Evolutionary conservation across 352 stramenopile genomes (phyloP).

Genomic region (Pythium brachiatum): DNA sequence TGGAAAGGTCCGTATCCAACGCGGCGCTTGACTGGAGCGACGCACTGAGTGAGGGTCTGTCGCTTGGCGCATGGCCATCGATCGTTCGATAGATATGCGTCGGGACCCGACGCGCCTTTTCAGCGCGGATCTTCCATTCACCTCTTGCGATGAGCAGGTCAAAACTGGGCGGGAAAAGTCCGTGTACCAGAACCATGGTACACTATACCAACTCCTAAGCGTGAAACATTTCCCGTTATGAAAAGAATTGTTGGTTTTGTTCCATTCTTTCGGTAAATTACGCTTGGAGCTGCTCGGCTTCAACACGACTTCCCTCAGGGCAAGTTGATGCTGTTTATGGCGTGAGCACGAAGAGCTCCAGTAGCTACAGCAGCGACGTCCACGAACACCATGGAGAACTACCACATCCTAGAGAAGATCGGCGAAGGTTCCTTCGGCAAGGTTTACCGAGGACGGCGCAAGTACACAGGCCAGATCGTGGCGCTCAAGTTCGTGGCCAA

Average conservation of each 20-base stretch:
- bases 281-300: too few relatives aligned
- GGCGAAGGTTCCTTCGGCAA: slow-evolving; percentile 89
- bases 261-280: slow-evolving; percentile 4
- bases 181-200: slow-evolving; percentile 6
- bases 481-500: slow-evolving; percentile 95
- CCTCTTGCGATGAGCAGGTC: neutral
- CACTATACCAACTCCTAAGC: slow-evolving; percentile 9
- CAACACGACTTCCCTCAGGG: neutral
- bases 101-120: slow-evolving; percentile 17
- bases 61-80: neutral
- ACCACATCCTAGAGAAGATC: slow-evolving; percentile 92
- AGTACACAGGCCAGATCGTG: slow-evolving; percentile 87
- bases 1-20: neutral
- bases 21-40: neutral
- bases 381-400: slow-evolving; percentile 75
- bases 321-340: neutral
- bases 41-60: slow-evolving; percentile 2
- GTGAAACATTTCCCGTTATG: slow-evolving; percentile 1
- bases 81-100: slow-evolving; percentile 17
- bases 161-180: slow-evolving; percentile 1
- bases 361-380: neutral
- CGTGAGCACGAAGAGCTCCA: neutral
- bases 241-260: neutral
- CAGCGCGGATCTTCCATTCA: neutral
- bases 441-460: slow-evolving; percentile 79